Percentiles rank a stretch among this genome's conserved stretches.
Conservation (phyloP, 768 basidiomycete species). For the Daedalea quercina region DNA sequence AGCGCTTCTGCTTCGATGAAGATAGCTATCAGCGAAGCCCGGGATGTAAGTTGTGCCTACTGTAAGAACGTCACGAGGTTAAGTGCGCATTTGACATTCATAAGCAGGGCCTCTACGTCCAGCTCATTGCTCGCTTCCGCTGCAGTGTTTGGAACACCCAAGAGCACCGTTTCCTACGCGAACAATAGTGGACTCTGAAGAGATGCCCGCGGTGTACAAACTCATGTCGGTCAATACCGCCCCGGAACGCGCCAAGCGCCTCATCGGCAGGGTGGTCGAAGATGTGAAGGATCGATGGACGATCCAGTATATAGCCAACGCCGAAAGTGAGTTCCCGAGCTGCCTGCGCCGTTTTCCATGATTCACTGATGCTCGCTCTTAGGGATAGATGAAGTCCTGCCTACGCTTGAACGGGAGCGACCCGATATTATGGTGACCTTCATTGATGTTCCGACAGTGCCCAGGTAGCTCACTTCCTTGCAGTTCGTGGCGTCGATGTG, state of each 20-base stretch:
- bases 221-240: slow-evolving; percentile 16
- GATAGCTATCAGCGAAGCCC: too few relatives aligned
- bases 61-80: too few relatives aligned
- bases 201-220: neutral
- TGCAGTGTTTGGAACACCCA: too few relatives aligned
- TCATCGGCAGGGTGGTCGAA: slow-evolving; percentile 14
- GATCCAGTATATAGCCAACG: slow-evolving; percentile 12
- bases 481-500: slow-evolving; percentile 17
- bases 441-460: neutral
- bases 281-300: slow-evolving; percentile 13
- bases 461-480: neutral
- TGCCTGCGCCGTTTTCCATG: neutral
- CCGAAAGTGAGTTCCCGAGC: slow-evolving; percentile 6
- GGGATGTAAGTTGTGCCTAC: too few relatives aligned
- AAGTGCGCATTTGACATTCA: too few relatives aligned
- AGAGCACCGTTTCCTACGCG: too few relatives aligned
- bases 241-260: slow-evolving; percentile 13
- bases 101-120: too few relatives aligned
- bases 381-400: slow-evolving; percentile 13
- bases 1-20: too few relatives aligned
- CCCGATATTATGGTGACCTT: slow-evolving; percentile 11
- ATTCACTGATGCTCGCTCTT: neutral
- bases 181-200: too few relatives aligned
- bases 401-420: slow-evolving; percentile 7
- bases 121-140: too few relatives aligned